Conservation (phyloP, 257 asterid species). For the Cruciata laevipes region DNA sequence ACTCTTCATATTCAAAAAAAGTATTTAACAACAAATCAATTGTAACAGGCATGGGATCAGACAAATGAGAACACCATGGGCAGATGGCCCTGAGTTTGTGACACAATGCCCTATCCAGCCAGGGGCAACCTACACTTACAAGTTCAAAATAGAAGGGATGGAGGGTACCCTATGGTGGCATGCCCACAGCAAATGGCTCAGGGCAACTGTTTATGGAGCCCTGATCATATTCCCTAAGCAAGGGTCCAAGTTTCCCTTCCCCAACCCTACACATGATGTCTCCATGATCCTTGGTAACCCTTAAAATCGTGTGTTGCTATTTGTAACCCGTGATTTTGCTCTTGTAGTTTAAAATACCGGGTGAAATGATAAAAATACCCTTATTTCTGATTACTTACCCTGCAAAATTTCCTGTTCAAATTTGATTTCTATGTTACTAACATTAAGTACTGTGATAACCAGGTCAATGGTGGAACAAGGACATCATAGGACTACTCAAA, state of each 20-base stretch:
- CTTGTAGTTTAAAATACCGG: too few species aligned
- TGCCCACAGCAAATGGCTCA: slow-evolving; percentile 31
- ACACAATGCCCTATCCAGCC: slow-evolving; percentile 30
- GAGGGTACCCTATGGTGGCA: slow-evolving; percentile 38
- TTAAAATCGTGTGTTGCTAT: too few species aligned
- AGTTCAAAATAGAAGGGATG: slow-evolving; percentile 19
- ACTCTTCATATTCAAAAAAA: too few species aligned
- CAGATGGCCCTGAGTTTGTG: slow-evolving; percentile 29
- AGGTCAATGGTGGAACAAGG: slow-evolving; percentile 40
- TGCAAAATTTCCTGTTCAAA: too few species aligned
- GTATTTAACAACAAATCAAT: background rate
- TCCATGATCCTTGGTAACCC: slow-evolving; percentile 61
- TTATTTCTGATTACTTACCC: too few species aligned
- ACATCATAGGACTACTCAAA: slow-evolving; percentile 20
- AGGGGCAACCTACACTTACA: slow-evolving; percentile 23
- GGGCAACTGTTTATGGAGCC: slow-evolving; percentile 50
- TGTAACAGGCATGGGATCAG: slow-evolving; percentile 23
- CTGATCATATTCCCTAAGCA: slow-evolving; percentile 44
- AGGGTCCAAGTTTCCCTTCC: slow-evolving; percentile 41
- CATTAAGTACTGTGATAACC: background rate
- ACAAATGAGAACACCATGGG: slow-evolving; percentile 29
- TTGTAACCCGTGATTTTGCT: too few species aligned
- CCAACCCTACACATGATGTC: slow-evolving; percentile 46
- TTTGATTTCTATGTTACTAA: background rate
- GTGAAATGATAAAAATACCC: too few species aligned